These are phyloP conservation scores for Tuber microsphaerosporum DNA, from an alignment of 495 filamentous ascomycete genomes.

Conservation along the genomic window DNA sequence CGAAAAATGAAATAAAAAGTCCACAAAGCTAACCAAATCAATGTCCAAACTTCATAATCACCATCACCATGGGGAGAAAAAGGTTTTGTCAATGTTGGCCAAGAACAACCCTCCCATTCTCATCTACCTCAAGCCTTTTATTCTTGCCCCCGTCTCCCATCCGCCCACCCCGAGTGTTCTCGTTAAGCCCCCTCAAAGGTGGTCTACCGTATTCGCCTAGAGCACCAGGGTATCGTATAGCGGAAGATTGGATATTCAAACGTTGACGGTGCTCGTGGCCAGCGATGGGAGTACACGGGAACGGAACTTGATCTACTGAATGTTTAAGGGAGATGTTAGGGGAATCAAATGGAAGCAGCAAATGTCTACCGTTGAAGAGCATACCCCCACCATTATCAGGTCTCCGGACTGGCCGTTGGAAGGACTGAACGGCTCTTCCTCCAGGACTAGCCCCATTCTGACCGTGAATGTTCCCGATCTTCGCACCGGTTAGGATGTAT, in stretches of 20 bases:
- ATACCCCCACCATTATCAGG: not conserved
- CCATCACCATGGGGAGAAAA: not conserved
- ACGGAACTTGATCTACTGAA: conserved; percentile 9
- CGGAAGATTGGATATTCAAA: no score
- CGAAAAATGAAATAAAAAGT: no score
- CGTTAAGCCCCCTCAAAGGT: not conserved
- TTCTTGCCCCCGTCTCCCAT: conserved; percentile 2
- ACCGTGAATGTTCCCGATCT: conserved; percentile 23
- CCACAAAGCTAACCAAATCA: not conserved
- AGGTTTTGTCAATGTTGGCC: not conserved
- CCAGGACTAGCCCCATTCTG: not conserved
- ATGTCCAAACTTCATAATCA: not conserved
- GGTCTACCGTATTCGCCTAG: no score
- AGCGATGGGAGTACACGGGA: conserved; percentile 11
- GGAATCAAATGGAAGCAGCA: not conserved
- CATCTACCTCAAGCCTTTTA: not conserved
- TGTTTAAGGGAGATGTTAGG: not conserved
- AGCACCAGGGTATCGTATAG: no score
- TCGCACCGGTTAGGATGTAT: conserved; percentile 27
- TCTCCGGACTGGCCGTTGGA: conserved; percentile 2
- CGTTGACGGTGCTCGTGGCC: conserved; percentile 4
- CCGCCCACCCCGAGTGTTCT: not conserved
- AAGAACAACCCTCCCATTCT: not conserved
- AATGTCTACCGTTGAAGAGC: conserved; percentile 1
- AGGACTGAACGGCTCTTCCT: not conserved